Conservation (phyloP, 2,329 filamentous ascomycete species). For the Cyanodermella asteris region DNA sequence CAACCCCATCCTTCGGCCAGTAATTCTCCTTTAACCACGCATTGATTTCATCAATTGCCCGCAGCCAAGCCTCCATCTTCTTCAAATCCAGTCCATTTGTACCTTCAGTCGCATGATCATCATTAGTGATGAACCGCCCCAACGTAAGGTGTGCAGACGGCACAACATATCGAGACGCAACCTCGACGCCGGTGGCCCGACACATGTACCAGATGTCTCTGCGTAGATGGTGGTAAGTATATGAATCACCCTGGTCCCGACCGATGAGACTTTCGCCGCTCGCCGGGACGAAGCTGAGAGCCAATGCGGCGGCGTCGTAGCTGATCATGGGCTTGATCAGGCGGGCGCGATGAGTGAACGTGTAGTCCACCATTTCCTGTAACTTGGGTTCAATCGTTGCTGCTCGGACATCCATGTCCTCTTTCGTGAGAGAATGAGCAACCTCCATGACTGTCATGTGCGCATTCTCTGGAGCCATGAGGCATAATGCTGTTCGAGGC, state of each 20-base stretch:
- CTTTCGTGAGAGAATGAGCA: conserved; percentile 51
- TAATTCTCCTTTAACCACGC: conserved; percentile 46
- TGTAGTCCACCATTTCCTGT: conserved; percentile 41
- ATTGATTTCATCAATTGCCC: conserved; percentile 56
- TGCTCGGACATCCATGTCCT: conserved; percentile 45
- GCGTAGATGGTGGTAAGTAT: conserved; percentile 80
- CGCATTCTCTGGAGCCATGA: conserved; percentile 57
- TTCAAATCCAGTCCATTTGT: conserved; percentile 19
- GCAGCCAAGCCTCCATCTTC: conserved; percentile 42
- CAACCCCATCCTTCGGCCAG: conserved; percentile 34
- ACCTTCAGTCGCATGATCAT: conserved; percentile 28
- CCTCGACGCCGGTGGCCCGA: conserved; percentile 38
- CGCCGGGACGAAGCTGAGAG: conserved; percentile 69
- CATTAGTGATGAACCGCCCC: conserved; percentile 50
- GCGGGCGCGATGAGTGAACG: conserved; percentile 43
- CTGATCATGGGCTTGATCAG: conserved; percentile 66
- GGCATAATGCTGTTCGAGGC: conserved; percentile 45
- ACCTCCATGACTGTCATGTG: conserved; percentile 76
- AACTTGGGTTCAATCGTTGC: conserved; percentile 33
- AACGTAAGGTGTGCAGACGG: conserved; percentile 81
- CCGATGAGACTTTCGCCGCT: conserved; percentile 31
- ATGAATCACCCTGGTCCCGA: conserved; percentile 32
- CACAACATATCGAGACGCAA: conserved; percentile 66
- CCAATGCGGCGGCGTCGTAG: conserved; percentile 67
- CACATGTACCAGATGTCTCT: conserved; percentile 49